Evolutionary conservation across 2,329 filamentous ascomycete genomes (phyloP), one percentile per base, ranked within the genome.

Genomic region (Ambrosiella xylebori): DNA sequence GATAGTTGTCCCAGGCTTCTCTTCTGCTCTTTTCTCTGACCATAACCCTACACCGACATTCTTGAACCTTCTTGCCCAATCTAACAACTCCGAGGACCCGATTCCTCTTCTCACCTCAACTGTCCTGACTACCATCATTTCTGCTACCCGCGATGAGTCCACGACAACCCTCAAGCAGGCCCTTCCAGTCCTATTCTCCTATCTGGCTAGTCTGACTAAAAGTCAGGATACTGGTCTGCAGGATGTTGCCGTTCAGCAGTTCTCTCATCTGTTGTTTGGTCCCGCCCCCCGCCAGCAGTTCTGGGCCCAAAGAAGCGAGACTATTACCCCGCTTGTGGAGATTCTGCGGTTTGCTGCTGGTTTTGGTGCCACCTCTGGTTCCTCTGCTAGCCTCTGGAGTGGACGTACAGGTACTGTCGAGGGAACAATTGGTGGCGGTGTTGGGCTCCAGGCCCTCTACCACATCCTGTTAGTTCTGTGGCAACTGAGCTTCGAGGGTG

Each of bases 401-500:
- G 76, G 77, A 35, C 80, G 82, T 65, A 78, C 77, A 64, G 76
- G 78, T 62, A 84, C 82, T 56, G 78, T 80, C 59, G 82, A 83
- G 63, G 77, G 77, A 3, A 73, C 74, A 3, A 67, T 85, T 37
- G 84, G 89, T 59, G 88, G 89, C 54, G 89, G 89, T 7, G 88
- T 98, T 61, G 88, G 89, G 1, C 74, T 98, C 45, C 93, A 98
- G 69, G 78, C 97, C 45, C 78, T 98, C 45, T 98, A 98, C 69
- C 88, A 96, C 66, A 86, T 96, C 13, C 78, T 98, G 19, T 77
- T 98, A 55, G 90, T 95, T 11, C 74, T 98, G 60, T 98, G 93
- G 93, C 90, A 97, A 74, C 76, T 98, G 64, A 95, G 89, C 67
- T 98, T 98, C 64, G 93, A 97, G 68, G 88, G 88, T 11, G 83